Evolutionary conservation across 2,329 filamentous ascomycete genomes (phyloP).

Genomic region (Colletotrichum viniferum): DNA sequence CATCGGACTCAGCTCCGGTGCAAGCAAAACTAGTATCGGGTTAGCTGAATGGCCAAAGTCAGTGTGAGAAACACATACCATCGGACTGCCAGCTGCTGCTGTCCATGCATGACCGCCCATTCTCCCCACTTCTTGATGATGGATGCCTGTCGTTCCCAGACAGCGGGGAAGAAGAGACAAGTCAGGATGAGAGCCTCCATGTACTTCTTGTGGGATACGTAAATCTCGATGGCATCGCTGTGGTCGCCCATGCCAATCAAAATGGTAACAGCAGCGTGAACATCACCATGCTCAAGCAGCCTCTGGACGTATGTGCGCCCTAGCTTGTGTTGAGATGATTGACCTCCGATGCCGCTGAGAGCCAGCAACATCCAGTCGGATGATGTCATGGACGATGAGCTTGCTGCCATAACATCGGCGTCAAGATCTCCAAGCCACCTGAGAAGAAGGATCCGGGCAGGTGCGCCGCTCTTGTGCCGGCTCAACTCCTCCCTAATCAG

Average conservation of each 20-base stretch:
- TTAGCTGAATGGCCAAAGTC: background rate
- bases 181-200: conserved; percentile 93
- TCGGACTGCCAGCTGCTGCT: conserved; percentile 88
- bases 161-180: conserved; percentile 78
- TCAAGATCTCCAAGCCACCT: conserved; percentile 93
- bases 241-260: conserved; percentile 90
- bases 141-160: conserved; percentile 90
- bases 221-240: conserved; percentile 95
- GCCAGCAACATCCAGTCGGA: conserved; percentile 98
- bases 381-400: conserved; percentile 85
- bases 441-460: conserved; percentile 79
- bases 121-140: conserved; percentile 96
- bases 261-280: conserved; percentile 91
- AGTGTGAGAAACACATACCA: conserved; percentile 51
- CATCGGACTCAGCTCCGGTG: conserved; percentile 81
- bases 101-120: conserved; percentile 82
- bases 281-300: conserved; percentile 84
- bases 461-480: conserved; percentile 74
- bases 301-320: conserved; percentile 90
- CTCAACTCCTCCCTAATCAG: conserved; percentile 85
- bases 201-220: conserved; percentile 87
- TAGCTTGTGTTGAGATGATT: conserved; percentile 84
- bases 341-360: conserved; percentile 79
- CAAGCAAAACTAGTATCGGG: conserved; percentile 72
- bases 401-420: conserved; percentile 79